phyloP scores from a whole-genome alignment of 352 stramenopile species.

The Phytopythium delawarense region DNA sequence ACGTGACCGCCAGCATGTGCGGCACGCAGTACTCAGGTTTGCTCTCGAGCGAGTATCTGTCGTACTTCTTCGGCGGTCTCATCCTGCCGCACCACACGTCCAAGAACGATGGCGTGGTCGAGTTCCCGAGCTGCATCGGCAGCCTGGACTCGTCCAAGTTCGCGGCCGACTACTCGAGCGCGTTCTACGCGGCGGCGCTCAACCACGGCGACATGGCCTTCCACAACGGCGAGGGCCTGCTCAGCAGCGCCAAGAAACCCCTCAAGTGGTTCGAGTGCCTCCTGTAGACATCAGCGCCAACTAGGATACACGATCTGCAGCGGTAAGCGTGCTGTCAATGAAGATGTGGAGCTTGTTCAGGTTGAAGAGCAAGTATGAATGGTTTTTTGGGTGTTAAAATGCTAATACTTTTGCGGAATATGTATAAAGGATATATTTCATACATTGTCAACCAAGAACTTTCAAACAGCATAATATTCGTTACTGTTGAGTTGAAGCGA shows the following conservation, averaged over 20 bases:
- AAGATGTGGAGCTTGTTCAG: no score
- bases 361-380: no score
- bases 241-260: conserved; percentile 44
- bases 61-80: conserved; percentile 22
- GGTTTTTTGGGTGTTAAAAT: no score
- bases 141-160: conserved; percentile 33
- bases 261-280: conserved; percentile 61
- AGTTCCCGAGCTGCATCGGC: conserved; percentile 52
- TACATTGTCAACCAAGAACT: no score
- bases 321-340: no score
- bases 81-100: conserved; percentile 41
- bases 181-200: conserved; percentile 50
- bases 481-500: no score
- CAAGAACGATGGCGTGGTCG: conserved; percentile 56
- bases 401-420: no score
- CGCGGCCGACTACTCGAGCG: conserved; percentile 23
- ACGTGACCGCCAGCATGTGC: conserved; percentile 37
- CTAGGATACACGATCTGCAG: no score
- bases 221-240: conserved; percentile 48
- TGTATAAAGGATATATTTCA: no score
- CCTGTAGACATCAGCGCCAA: conserved; percentile 12
- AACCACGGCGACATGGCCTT: conserved; percentile 61
- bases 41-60: conserved; percentile 29
- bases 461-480: no score
- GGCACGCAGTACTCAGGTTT: conserved; percentile 34